These are phyloP conservation scores for Colletotrichum sp. DNA, from an alignment of 2,329 filamentous ascomycete species.

Conservation along the genomic window DNA sequence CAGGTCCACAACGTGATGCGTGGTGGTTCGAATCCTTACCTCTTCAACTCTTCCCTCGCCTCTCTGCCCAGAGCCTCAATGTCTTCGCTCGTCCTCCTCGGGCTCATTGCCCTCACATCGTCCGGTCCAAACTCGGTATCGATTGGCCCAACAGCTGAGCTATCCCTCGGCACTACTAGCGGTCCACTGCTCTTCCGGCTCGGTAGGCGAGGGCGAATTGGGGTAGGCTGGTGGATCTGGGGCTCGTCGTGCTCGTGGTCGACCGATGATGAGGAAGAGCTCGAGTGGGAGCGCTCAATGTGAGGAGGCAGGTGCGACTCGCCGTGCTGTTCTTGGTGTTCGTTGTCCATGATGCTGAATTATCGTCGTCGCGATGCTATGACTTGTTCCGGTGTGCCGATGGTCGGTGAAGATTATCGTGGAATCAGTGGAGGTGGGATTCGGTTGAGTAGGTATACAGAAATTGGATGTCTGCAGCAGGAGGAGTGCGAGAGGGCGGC, in stretches of 20 bases:
- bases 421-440: neutral
- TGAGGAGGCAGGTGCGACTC: constrained; percentile 28
- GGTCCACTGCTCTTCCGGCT: constrained; percentile 82
- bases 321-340: constrained; percentile 23
- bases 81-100: constrained; percentile 87
- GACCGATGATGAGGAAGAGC: constrained; percentile 35
- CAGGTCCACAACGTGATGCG: no score
- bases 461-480: neutral
- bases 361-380: neutral
- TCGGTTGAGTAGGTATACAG: neutral
- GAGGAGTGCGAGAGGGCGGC: neutral
- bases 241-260: constrained; percentile 38
- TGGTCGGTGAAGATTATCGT: neutral
- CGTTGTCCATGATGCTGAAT: constrained; percentile 23
- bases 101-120: constrained; percentile 94
- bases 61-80: constrained; percentile 86
- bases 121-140: constrained; percentile 82
- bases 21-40: constrained; percentile 41
- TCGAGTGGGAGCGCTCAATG: constrained; percentile 40
- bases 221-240: constrained; percentile 55
- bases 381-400: neutral
- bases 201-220: constrained; percentile 69
- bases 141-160: constrained; percentile 72
- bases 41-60: constrained; percentile 70
- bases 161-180: constrained; percentile 81